A percentile compares a stretch with the other conserved stretches of the same genome.
Conservation (phyloP, 495 filamentous ascomycete genomes). For the Aspergillus cavernicola region DNA sequence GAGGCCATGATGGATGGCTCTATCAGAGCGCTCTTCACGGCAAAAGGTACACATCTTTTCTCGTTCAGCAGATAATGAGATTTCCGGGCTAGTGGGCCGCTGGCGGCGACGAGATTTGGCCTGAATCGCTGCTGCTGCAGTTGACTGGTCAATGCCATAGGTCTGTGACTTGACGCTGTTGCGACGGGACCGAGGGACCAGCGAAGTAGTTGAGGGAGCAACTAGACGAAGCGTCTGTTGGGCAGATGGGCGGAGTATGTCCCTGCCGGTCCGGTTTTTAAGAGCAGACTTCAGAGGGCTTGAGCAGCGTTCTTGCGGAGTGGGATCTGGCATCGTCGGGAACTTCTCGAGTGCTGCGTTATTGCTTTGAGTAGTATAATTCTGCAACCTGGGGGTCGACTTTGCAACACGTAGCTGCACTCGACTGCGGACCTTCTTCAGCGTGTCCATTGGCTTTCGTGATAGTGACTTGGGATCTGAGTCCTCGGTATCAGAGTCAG, state of each 20-base stretch:
- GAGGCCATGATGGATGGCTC: slow-evolving; percentile 19
- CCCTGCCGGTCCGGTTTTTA: slow-evolving; percentile 26
- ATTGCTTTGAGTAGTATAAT: slow-evolving; percentile 1
- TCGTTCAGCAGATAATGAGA: slow-evolving; percentile 3
- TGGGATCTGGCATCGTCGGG: slow-evolving; percentile 31
- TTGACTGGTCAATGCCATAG: slow-evolving; percentile 35
- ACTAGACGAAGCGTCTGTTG: slow-evolving; percentile 39
- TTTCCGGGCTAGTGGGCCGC: slow-evolving; percentile 28
- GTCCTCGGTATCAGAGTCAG: slow-evolving; percentile 42
- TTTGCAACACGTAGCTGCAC: slow-evolving; percentile 44
- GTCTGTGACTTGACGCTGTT: slow-evolving; percentile 23
- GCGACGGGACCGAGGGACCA: slow-evolving; percentile 29
- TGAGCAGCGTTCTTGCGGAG: slow-evolving; percentile 4
- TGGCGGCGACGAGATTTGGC: slow-evolving; percentile 38
- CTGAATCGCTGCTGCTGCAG: slow-evolving; percentile 40
- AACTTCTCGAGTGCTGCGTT: slow-evolving; percentile 27
- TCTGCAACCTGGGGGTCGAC: slow-evolving; percentile 37
- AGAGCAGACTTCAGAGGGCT: slow-evolving; percentile 10
- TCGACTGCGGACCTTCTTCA: slow-evolving; percentile 46
- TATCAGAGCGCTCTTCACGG: slow-evolving; percentile 35
- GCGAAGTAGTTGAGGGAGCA: slow-evolving; percentile 38
- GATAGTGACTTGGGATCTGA: slow-evolving; percentile 37
- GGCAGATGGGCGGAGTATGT: slow-evolving; percentile 24
- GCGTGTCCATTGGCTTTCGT: slow-evolving; percentile 40
- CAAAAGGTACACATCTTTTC: slow-evolving; percentile 36